A percentile compares a stretch with the other conserved stretches of the same genome.
Evolutionary conservation across 345 rosid genomes (phyloP).

Genomic region (Microcos paniculata): DNA sequence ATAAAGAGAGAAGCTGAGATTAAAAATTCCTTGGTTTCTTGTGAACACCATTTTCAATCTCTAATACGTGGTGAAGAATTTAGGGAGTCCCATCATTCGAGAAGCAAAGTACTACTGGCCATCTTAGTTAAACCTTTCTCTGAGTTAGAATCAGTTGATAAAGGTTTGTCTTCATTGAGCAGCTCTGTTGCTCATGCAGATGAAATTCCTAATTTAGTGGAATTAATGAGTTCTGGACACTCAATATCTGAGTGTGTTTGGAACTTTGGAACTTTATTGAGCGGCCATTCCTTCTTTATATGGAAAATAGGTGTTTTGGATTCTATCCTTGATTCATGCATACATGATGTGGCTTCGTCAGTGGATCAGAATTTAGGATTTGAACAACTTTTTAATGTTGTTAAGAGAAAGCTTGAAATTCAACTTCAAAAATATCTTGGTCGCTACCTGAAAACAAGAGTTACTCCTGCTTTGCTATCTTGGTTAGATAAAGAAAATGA

Average conservation of each 20-base stretch:
- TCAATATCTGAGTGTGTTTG: constrained; percentile 60
- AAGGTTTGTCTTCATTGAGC: constrained; percentile 42
- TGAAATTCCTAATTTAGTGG: constrained; percentile 44
- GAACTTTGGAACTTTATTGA: constrained; percentile 59
- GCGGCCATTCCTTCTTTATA: constrained; percentile 69
- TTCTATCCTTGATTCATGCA: constrained; percentile 81
- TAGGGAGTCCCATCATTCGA: constrained; percentile 42
- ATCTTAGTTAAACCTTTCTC: constrained; percentile 58
- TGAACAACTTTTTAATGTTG: constrained; percentile 74
- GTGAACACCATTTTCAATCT: constrained; percentile 63
- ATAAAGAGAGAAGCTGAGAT: constrained; percentile 61
- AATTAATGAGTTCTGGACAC: constrained; percentile 53
- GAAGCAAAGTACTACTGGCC: constrained; percentile 59
- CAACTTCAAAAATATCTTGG: constrained; percentile 72
- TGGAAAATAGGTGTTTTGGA: constrained; percentile 81
- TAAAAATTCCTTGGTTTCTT: constrained; percentile 49
- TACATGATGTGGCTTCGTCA: constrained; percentile 69
- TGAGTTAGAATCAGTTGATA: constrained; percentile 64
- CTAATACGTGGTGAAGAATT: constrained; percentile 48
- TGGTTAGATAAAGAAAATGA: constrained; percentile 67
- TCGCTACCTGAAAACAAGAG: constrained; percentile 57
- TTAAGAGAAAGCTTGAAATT: constrained; percentile 69
- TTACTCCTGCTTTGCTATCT: constrained; percentile 58
- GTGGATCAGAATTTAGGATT: constrained; percentile 78
- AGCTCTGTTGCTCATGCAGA: constrained; percentile 37